Evolutionary conservation across 208 protist genomes (phyloP), one percentile per base, ranked within the genome.

Genomic region (Crithidia acanthocephali): DNA sequence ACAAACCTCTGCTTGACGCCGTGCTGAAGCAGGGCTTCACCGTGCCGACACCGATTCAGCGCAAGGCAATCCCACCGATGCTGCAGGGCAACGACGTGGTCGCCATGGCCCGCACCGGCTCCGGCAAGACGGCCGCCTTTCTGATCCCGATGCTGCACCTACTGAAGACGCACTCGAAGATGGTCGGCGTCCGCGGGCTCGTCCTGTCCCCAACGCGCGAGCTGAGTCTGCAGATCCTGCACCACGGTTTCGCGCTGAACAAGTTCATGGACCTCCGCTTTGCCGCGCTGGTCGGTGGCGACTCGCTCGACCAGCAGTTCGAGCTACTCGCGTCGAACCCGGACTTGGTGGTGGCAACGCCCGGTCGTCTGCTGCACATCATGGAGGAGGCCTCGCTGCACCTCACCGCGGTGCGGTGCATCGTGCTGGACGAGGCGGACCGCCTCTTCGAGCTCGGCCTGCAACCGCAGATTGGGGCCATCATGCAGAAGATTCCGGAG

Each of bases 341-440:
- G 1, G 99, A 99, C 92, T 85, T 99, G 28, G 88, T 99, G 16
- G 95, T 99, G 30, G 98, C 98, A 1, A 99, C 99, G 8, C 99
- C 99, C 1, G 99, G 99, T 22, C 96, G 99, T 77, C 79, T 99
- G n/a, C 73, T 99, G 44, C 98, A 99, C 79, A 93, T 98, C 48
- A 88, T 99, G 57, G 87, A 97, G 55, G 98, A 99, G 56, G 93
- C 97, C 28, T 96, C 96, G 4, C 64, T 99, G 32, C 84, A 91
- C 45, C 84, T 99, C 3, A 81, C 73, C 4, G 75, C 79, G 32
- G 88, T 99, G n/a, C 85, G 98, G 68, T 97, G 94, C 48, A 48
- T 99, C 9, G 98, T 99, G 0, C 98, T 99, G 57, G 99, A 99
- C 87, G 99, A 99, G 84, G 99, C 98, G 1, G 99, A 99, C 83